Conservation (phyloP, 2,329 filamentous ascomycete genomes). For the Verticillium zaregamsianum region DNA sequence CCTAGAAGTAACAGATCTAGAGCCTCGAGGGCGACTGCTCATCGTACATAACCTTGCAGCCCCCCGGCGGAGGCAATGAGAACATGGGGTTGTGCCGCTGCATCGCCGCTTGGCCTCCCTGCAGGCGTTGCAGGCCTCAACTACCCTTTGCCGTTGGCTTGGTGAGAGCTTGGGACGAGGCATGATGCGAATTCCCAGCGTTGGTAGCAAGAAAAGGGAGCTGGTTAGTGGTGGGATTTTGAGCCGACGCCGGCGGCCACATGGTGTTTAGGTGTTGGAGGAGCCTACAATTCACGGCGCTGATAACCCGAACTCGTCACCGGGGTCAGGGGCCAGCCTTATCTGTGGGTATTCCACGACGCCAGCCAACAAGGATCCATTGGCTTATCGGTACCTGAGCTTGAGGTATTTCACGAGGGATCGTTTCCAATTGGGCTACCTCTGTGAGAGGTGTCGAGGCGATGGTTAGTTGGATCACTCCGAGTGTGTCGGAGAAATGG, state of each 20-base stretch:
- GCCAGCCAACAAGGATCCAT: neutral
- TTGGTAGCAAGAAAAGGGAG: neutral
- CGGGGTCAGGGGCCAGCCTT: neutral
- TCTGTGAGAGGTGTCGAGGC: no score
- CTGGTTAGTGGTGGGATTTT: neutral
- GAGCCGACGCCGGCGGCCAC: no score
- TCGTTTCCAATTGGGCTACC: no score
- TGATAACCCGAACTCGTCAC: neutral
- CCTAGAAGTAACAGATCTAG: constrained; percentile 9
- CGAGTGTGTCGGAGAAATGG: no score
- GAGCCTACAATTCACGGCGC: no score
- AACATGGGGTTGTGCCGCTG: constrained; percentile 42
- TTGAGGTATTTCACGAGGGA: no score
- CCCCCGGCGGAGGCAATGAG: constrained; percentile 39
- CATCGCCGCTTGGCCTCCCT: constrained; percentile 48
- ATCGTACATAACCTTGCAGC: constrained; percentile 31
- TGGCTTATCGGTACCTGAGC: neutral
- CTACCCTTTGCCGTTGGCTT: constrained; percentile 42
- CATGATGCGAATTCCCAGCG: constrained; percentile 25
- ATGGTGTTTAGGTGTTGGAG: no score
- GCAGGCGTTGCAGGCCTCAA: constrained; percentile 43
- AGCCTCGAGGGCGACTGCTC: constrained; percentile 25
- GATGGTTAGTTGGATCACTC: no score
- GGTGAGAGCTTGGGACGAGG: constrained; percentile 47
- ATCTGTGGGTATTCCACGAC: neutral